Percentiles rank a stretch among this genome's conserved stretches.
These are phyloP conservation scores for Yamadazyma nakazawae DNA, from an alignment of 805 yeast genomes.

Conservation along the genomic window DNA sequence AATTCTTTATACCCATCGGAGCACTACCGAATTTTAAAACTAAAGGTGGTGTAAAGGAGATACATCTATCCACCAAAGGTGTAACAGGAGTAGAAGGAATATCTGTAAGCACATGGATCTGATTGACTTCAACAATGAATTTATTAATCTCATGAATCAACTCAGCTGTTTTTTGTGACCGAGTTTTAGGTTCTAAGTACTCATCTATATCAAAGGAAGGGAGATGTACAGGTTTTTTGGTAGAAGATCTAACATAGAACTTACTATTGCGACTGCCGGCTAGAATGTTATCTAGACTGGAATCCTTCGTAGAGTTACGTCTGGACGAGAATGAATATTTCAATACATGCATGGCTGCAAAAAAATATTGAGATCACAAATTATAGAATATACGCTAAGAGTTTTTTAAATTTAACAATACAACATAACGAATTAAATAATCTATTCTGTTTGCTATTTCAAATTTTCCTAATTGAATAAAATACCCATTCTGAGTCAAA, in stretches of 20 bases:
- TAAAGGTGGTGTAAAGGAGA: not conserved
- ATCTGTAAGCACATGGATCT: not conserved
- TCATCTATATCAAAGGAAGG: constrained; percentile 6
- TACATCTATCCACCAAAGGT: not conserved
- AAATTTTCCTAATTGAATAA: too few species aligned
- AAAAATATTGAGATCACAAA: not conserved
- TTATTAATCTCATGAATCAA: constrained; percentile 3
- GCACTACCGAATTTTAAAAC: not conserved
- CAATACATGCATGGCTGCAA: constrained; percentile 3
- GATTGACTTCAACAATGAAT: constrained; percentile 1
- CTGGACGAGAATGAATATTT: not conserved
- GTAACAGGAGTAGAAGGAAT: not conserved
- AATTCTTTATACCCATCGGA: not conserved
- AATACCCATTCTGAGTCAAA: too few species aligned
- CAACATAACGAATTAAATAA: too few species aligned
- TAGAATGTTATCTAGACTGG: not conserved
- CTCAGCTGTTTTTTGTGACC: not conserved
- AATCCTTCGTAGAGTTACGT: not conserved
- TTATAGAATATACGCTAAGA: too few species aligned
- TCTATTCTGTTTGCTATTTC: too few species aligned
- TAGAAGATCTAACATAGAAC: not conserved
- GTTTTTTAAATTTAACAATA: too few species aligned
- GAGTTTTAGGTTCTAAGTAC: not conserved
- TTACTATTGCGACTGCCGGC: not conserved
- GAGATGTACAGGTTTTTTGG: not conserved